Conservation (phyloP, 331 rosid genomes). For the Acacia pycnantha region DNA sequence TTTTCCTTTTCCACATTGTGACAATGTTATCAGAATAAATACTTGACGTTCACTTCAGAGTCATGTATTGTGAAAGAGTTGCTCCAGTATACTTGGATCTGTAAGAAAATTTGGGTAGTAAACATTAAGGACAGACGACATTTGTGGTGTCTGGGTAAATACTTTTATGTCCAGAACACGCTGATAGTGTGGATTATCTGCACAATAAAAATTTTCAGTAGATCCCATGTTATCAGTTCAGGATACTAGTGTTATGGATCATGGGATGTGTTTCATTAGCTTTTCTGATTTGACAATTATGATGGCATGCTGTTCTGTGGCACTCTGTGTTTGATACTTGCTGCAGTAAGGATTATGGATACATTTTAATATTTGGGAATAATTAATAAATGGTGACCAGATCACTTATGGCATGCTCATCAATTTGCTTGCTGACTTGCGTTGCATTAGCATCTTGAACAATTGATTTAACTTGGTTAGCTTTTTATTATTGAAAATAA, state of each 20-base stretch:
- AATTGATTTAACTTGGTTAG: conserved; percentile 5
- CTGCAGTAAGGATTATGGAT: neutral
- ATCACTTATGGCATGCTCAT: neutral
- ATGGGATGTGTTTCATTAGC: neutral
- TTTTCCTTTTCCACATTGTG: neutral
- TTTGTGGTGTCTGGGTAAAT: neutral
- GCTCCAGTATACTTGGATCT: neutral
- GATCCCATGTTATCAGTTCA: neutral
- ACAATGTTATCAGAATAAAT: neutral
- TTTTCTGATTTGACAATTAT: conserved; percentile 8
- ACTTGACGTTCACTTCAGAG: neutral
- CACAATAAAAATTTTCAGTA: neutral
- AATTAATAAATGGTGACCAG: neutral
- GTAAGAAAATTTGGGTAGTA: neutral
- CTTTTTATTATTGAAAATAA: neutral
- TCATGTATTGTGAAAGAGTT: neutral
- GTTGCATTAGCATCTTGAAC: neutral
- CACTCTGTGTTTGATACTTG: neutral
- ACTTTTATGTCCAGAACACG: neutral
- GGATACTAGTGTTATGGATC: neutral
- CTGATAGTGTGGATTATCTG: neutral
- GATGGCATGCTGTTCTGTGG: neutral
- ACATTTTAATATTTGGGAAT: neutral
- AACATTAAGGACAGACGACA: neutral
- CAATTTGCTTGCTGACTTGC: neutral